Percentiles rank a stretch among this genome's conserved stretches.
Conservation (phyloP, 202 grass and related monocot species). For the Zizania palustris region DNA sequence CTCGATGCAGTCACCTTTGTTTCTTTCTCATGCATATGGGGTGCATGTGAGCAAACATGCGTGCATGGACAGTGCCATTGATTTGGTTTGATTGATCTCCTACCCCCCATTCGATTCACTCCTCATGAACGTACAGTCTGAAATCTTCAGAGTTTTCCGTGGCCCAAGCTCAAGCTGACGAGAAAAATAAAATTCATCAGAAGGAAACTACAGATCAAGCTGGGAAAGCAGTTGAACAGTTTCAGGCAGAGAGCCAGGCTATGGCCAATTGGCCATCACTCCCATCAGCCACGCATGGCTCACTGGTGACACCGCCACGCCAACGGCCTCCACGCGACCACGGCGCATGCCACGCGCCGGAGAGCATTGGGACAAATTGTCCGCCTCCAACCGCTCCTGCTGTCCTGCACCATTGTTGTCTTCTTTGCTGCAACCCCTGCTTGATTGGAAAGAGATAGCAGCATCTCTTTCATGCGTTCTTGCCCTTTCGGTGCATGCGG, state of each 20-base stretch:
- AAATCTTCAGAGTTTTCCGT: background rate
- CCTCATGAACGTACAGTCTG: background rate
- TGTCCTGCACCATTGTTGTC: conserved; percentile 32
- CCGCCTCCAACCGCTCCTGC: conserved; percentile 39
- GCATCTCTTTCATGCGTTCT: background rate
- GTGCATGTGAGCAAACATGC: conserved; percentile 1
- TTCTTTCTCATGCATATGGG: background rate
- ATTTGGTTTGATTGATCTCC: too few relatives aligned
- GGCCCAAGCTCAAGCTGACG: background rate
- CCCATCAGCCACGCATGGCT: too few relatives aligned
- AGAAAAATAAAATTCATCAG: too few relatives aligned
- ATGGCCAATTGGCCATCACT: too few relatives aligned
- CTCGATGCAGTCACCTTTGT: background rate
- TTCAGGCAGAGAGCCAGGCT: too few relatives aligned
- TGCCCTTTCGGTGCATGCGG: conserved; percentile 19
- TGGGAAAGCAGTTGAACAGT: too few relatives aligned
- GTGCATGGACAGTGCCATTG: background rate
- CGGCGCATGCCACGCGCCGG: conserved; percentile 25
- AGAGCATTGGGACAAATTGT: conserved; percentile 10
- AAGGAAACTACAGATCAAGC: too few relatives aligned
- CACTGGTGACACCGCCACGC: background rate
- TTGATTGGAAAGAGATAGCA: background rate
- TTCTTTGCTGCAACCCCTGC: background rate
- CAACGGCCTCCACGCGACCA: background rate
- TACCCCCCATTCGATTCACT: background rate